These are phyloP conservation scores for Immersiella caudata DNA, from an alignment of 495 filamentous ascomycete genomes.

Conservation along the genomic window DNA sequence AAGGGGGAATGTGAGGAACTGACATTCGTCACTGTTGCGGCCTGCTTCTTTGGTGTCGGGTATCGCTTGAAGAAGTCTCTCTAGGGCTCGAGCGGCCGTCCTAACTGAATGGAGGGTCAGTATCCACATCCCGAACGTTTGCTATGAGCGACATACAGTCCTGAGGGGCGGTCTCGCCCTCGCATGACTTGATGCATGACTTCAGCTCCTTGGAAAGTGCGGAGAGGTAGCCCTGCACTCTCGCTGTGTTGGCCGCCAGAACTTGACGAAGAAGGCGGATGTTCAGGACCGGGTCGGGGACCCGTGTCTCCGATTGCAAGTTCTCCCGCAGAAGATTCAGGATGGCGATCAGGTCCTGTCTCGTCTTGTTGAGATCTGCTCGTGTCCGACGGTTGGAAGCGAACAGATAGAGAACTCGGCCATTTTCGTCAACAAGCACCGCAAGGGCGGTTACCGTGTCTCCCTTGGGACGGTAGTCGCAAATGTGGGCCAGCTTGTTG, in stretches of 20 bases:
- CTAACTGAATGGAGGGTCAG: not conserved
- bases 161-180: not conserved
- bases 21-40: not conserved
- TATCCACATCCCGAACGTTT: not conserved
- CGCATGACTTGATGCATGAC: not conserved
- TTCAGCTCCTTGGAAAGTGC: not conserved
- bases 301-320: not conserved
- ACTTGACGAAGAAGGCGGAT: not conserved
- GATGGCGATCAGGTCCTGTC: not conserved
- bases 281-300: not conserved
- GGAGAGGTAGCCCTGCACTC: conserved; percentile 3
- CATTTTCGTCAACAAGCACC: conserved; percentile 18
- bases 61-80: not conserved
- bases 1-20: not conserved
- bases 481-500: conserved; percentile 37
- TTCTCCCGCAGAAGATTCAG: conserved; percentile 2
- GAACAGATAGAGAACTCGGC: conserved; percentile 5
- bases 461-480: conserved; percentile 23
- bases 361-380: conserved; percentile 2
- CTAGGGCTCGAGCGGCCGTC: not conserved
- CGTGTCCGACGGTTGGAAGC: not conserved
- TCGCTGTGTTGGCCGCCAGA: not conserved
- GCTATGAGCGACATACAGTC: not conserved
- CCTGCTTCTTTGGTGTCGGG: not conserved
- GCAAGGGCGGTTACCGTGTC: conserved; percentile 30